Percentiles rank a stretch among this genome's conserved stretches.
Conservation (phyloP, 257 asterid species). For the Solanum chmielewskii region DNA sequence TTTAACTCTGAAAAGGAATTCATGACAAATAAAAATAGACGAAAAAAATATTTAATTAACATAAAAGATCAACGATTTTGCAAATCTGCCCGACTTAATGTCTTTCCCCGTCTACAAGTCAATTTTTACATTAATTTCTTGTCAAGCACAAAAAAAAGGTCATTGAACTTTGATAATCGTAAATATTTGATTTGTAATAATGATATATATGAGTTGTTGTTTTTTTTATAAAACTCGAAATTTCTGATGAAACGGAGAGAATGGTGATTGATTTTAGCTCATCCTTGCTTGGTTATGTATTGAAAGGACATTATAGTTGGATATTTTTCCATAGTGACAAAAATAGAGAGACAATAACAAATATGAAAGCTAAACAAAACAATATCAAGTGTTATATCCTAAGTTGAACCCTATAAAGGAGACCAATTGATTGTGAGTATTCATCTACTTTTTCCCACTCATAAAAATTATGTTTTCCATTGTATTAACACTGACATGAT, state of each 20-base stretch:
- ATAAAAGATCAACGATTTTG: neutral
- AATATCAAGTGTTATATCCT: conserved; percentile 11
- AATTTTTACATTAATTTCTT: neutral
- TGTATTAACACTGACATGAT: neutral
- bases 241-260: accelerated
- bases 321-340: neutral
- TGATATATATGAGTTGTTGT: neutral
- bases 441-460: conserved; percentile 11
- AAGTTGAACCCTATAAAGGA: conserved; percentile 18
- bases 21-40: no score
- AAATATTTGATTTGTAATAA: neutral
- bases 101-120: neutral
- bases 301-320: neutral
- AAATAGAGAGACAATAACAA: neutral
- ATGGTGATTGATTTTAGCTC: neutral
- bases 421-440: conserved; percentile 16
- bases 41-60: no score
- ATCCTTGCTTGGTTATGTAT: neutral
- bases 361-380: neutral
- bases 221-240: neutral
- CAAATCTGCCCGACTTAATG: neutral
- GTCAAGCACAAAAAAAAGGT: neutral
- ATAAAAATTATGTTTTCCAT: neutral
- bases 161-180: neutral
- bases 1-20: no score